Base-by-base conservation (phyloP, 192 early-diverging fungal genomes). In the Spizellomyces sp. region DNA sequence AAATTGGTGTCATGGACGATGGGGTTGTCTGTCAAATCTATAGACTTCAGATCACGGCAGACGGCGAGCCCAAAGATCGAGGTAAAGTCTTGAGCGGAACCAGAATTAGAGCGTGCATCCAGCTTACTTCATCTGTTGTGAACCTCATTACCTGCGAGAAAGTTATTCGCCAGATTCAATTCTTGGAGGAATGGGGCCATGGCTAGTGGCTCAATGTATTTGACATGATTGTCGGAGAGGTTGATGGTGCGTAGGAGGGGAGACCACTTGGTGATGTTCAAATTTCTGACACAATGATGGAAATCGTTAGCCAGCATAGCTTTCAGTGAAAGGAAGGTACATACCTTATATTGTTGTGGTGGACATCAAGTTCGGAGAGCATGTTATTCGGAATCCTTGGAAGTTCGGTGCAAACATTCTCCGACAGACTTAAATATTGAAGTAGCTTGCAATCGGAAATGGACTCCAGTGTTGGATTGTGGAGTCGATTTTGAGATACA, bases 181-280 rank as follows among this genome's bases (percentile, higher is more conserved):
- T 77, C 69, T 47, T 61, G 27, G 63, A 77, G 48, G 36, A 77
- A 77, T 8, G 70, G 62, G 48, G 60, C 62, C 67, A 69, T 69
- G 1, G 70, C 62, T 19, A 66, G 59, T 45, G 69, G 70, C 10
- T 61, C 57, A 19, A 71, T 62, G 5, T 41, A 22, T 15, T 52
- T 48, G 14, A 72, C 45, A 14, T 66, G 77, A 48, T 77, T 77
- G 36, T 43, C 43, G 1, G 55, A 52, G 14, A 58, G 14, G 27
- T 77, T 48, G 15, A 77, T 21, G 9, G 52, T 22, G 36, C 70
- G 69, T 41, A 77, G 58, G 4, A 15, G 15, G 19, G 69, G 75
- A 12, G 62, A 47, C 62, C 59, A 72, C 9, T 41, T 12, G 17
- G 17, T 19, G 22, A 74, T 67, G 54, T 21, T 74, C 54, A 74